Evolutionary conservation across 257 asterid species (phyloP), one percentile per base, ranked within the genome.

Genomic region (Apocynum venetum): DNA sequence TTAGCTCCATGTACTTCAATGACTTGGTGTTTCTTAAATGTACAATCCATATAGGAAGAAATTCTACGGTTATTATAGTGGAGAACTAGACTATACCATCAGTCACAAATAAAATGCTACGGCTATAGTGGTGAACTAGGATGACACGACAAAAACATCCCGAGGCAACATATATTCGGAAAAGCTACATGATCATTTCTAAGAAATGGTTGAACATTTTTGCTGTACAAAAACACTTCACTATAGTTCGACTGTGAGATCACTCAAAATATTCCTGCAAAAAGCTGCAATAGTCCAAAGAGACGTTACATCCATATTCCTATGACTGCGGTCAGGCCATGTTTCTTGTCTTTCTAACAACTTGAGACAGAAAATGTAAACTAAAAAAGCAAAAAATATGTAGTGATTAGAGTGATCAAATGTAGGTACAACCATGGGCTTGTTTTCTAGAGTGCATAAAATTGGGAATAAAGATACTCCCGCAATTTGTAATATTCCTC

Each of bases 401-500:
- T 2, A 0, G 13, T 1, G 47, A 2, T 68, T 9, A 19, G 52
- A n/a, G 19, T 25, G 53, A 43, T 68, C 15, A 6, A 68, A 68
- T 68, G 11, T 43, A 17, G 53, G 11, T 36, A 41, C 31, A 38
- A 43, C n/a, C 13, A 46, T 25, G 7, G 36, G 25, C 25, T 10
- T 55, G 31, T 8, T 47, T 41, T 65, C 86, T 89, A 95, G 72
- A 93, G 93, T 44, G 97, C 84, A 80, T 93, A 90, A 80, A 93
- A 95, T 59, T 95, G 99, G 53, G 97, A 90, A 76, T 93, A 93
- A 0, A 95, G 87, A 81, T 93, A 89, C 41, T 89, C 96, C 69
- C 98, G 87, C 56, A 93, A 89, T 78, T 86, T 85, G 85, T 93
- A 95, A 84, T 91, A 95, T 85, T 95, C 99, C 76, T 90, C 98